A percentile compares a stretch with the other conserved stretches of the same genome.
phyloP scores from a whole-genome alignment of 129 eudicot species.

The Erigeron canadensis region DNA sequence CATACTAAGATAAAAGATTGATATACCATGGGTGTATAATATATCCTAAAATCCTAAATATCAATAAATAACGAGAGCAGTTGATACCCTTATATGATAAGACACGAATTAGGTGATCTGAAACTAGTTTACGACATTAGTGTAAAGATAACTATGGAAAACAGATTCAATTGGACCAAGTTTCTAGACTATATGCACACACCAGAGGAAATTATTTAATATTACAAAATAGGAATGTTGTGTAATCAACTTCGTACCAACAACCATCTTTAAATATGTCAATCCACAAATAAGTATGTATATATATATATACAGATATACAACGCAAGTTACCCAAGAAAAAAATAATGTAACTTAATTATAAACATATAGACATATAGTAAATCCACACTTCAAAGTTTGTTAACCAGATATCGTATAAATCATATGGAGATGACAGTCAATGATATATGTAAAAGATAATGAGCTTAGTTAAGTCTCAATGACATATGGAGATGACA shows the following conservation, averaged over 20 bases:
- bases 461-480: not conserved
- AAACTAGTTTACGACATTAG: too few relatives aligned
- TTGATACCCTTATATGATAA: too few relatives aligned
- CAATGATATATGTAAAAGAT: too few relatives aligned
- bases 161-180: not conserved
- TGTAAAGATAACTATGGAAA: too few relatives aligned
- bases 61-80: too few relatives aligned
- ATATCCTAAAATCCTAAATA: not conserved
- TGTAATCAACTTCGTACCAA: not conserved
- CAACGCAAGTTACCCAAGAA: not conserved
- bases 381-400: too few relatives aligned
- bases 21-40: not conserved
- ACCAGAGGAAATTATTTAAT: not conserved
- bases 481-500: not conserved
- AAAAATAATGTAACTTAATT: too few relatives aligned
- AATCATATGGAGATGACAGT: not conserved
- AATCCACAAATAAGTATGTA: not conserved
- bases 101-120: too few relatives aligned
- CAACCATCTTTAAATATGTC: not conserved
- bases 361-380: too few relatives aligned
- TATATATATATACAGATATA: too few relatives aligned
- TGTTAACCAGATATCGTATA: too few relatives aligned
- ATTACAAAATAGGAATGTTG: not conserved
- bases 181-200: not conserved
- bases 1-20: not conserved